Conservation (phyloP, 2,329 filamentous ascomycete species). For the Claviceps spartinae region DNA sequence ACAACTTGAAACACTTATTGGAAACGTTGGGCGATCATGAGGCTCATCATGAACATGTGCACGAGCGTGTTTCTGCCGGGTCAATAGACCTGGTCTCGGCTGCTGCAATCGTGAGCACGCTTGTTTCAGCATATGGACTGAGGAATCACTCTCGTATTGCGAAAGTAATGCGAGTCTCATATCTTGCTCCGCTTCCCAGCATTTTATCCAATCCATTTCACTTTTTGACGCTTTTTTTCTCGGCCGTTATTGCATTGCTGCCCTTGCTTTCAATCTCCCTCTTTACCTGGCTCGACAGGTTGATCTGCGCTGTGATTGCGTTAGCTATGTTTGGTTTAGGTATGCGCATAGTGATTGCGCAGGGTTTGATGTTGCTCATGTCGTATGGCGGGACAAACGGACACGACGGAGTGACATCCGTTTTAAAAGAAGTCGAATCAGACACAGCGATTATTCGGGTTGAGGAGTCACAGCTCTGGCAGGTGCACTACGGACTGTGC, state of each 20-base stretch:
- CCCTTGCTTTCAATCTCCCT: constrained; percentile 71
- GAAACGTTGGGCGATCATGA: constrained; percentile 49
- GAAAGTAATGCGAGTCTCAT: constrained; percentile 76
- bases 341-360: constrained; percentile 65
- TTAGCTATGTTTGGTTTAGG: constrained; percentile 82
- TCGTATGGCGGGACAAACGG: constrained; percentile 44
- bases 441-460: constrained; percentile 65
- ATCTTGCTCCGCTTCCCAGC: constrained; percentile 67
- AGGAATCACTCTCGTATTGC: constrained; percentile 88
- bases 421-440: constrained; percentile 73
- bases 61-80: constrained; percentile 56
- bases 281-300: constrained; percentile 70
- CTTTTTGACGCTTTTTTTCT: constrained; percentile 83
- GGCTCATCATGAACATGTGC: constrained; percentile 55
- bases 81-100: constrained; percentile 70
- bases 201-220: constrained; percentile 92
- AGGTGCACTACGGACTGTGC: constrained; percentile 91
- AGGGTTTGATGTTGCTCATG: constrained; percentile 94
- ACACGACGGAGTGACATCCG: constrained; percentile 46
- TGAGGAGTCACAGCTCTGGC: constrained; percentile 93
- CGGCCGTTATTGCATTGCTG: constrained; percentile 63
- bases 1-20: constrained; percentile 85
- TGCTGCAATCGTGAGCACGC: constrained; percentile 67
- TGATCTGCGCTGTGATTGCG: constrained; percentile 70
- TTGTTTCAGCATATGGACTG: constrained; percentile 75